Conservation (phyloP, 331 rosid species). For the Spiraea crenata region DNA sequence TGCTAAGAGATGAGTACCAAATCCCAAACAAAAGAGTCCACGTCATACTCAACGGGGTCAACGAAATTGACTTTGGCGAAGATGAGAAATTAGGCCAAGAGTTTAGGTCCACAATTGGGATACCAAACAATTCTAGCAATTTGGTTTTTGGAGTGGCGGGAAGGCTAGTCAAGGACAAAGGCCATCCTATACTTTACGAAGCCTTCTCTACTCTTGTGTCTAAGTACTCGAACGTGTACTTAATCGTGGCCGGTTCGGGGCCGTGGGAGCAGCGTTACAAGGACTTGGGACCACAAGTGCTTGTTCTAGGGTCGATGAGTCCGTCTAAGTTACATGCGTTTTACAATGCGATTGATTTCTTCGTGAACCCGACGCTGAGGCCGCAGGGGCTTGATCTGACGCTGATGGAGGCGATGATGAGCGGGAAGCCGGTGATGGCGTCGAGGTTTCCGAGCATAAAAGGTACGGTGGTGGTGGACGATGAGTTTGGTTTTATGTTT, state of each 20-base stretch:
- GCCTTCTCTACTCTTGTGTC: constrained; percentile 58
- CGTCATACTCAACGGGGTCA: constrained; percentile 85
- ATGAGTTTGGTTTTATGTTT: constrained; percentile 79
- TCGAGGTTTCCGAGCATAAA: constrained; percentile 91
- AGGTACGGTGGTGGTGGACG: constrained; percentile 71
- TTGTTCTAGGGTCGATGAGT: constrained; percentile 83
- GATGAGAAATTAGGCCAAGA: constrained; percentile 51
- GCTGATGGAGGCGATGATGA: constrained; percentile 97
- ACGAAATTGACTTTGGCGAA: constrained; percentile 52
- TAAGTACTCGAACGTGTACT: constrained; percentile 51
- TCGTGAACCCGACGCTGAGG: constrained; percentile 85
- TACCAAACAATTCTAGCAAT: constrained; percentile 56
- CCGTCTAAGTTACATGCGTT: constrained; percentile 65
- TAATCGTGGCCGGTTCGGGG: constrained; percentile 88
- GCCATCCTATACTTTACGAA: constrained; percentile 85
- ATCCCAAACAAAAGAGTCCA: constrained; percentile 75
- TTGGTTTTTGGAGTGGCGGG: constrained; percentile 89
- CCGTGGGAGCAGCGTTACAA: constrained; percentile 82
- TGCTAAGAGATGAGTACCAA: constrained; percentile 85
- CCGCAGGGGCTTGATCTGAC: constrained; percentile 97
- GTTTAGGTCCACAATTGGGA: constrained; percentile 53
- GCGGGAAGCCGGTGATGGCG: constrained; percentile 84
- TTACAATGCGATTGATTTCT: constrained; percentile 74
- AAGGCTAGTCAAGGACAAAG: constrained; percentile 91
- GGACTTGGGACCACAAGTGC: constrained; percentile 66